Evolutionary conservation across 2,329 filamentous ascomycete species (phyloP).

Genomic region (Aspergillus pseudonomiae): DNA sequence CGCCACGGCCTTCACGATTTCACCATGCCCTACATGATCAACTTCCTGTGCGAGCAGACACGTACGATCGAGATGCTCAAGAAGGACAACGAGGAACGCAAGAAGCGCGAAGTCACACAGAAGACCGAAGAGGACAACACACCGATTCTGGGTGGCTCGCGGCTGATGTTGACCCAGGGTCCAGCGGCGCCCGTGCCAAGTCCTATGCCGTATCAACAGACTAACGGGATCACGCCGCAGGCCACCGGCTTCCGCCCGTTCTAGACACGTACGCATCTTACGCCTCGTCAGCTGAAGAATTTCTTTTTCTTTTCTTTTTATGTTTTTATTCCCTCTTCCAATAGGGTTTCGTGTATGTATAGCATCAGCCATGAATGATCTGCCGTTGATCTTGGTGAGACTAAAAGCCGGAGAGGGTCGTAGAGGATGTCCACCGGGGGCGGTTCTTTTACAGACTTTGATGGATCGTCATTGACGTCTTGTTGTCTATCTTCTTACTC

Average conservation of each 20-base stretch:
- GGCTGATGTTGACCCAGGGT: constrained; percentile 95
- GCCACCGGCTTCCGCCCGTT: constrained; percentile 73
- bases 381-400: constrained; percentile 13
- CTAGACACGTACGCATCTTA: constrained; percentile 37
- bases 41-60: constrained; percentile 89
- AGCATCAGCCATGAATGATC: constrained; percentile 38
- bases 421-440: constrained; percentile 1
- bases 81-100: constrained; percentile 95
- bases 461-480: neutral
- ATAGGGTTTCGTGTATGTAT: constrained; percentile 31
- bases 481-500: neutral
- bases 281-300: constrained; percentile 11
- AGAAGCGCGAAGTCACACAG: constrained; percentile 69
- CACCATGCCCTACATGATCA: constrained; percentile 99
- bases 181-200: constrained; percentile 63
- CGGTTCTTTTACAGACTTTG: neutral
- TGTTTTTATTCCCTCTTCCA: constrained; percentile 11
- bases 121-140: constrained; percentile 91
- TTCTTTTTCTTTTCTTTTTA: constrained; percentile 3
- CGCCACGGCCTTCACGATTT: constrained; percentile 92
- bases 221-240: constrained; percentile 89
- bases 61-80: constrained; percentile 81
- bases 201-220: constrained; percentile 72
- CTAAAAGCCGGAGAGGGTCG: neutral
- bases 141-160: constrained; percentile 84